Evolutionary conservation across 192 early-diverging fungal genomes (phyloP).

Genomic region (Phlyctochytrium bullatum): DNA sequence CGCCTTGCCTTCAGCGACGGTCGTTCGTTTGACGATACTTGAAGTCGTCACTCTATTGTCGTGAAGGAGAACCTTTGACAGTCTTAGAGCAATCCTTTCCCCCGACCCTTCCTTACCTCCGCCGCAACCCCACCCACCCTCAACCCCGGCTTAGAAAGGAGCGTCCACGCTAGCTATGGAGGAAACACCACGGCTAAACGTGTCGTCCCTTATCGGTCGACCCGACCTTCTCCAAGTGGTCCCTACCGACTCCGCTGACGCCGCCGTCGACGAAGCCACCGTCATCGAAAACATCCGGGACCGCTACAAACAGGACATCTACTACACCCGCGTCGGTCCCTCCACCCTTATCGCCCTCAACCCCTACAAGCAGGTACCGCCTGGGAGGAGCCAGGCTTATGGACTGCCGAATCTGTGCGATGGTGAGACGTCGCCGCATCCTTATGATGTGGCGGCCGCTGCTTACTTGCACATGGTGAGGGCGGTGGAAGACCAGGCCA

Average conservation of each 20-base stretch:
- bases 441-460: constrained; percentile 22
- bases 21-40: too few species aligned
- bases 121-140: too few species aligned
- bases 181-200: background rate
- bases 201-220: background rate
- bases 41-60: too few species aligned
- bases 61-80: too few species aligned
- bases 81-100: too few species aligned
- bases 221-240: background rate
- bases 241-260: too few species aligned
- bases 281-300: constrained; percentile 10
- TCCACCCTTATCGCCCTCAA: constrained; percentile 21
- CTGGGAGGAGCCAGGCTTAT: background rate
- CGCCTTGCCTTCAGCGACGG: too few species aligned
- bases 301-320: constrained; percentile 11
- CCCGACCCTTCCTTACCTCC: too few species aligned
- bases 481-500: constrained; percentile 26
- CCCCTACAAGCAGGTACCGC: constrained; percentile 16
- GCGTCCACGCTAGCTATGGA: too few species aligned
- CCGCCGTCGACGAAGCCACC: constrained; percentile 5
- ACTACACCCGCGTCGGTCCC: constrained; percentile 19
- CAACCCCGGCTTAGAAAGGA: too few species aligned
- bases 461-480: constrained; percentile 31
- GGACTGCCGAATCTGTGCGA: constrained; percentile 19
- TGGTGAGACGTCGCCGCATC: constrained; percentile 5